Percentiles rank a stretch among this genome's conserved stretches.
Conservation (phyloP, 148 eudicot species). For the Persicaria tinctoria region DNA sequence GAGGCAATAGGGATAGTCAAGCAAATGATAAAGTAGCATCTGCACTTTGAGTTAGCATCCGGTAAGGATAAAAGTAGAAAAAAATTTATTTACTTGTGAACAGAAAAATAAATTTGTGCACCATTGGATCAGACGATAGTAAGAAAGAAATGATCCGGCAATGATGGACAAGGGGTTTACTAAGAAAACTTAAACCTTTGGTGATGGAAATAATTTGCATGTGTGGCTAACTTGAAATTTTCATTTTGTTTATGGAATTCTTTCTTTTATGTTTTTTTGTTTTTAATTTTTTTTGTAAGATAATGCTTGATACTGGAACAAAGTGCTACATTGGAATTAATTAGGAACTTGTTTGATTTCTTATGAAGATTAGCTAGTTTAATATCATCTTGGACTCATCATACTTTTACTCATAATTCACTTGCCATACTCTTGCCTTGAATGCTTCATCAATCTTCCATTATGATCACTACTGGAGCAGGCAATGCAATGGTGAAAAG, state of each 20-base stretch:
- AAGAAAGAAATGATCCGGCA: not conserved
- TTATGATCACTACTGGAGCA: constrained; percentile 17
- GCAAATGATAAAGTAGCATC: not conserved
- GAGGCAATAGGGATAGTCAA: not conserved
- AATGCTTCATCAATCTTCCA: constrained; percentile 18
- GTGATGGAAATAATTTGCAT: not conserved
- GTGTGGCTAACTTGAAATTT: not conserved
- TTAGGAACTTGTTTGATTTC: not conserved
- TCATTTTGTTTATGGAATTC: not conserved
- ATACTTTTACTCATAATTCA: not conserved
- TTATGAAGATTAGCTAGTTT: not conserved
- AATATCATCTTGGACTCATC: not conserved
- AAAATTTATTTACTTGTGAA: not conserved
- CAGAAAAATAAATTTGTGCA: not conserved
- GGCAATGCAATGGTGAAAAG: constrained; percentile 22
- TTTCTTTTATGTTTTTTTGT: not conserved
- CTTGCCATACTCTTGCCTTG: constrained; percentile 11
- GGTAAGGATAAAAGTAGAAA: not conserved
- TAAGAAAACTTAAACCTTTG: not conserved
- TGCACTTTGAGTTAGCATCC: not conserved
- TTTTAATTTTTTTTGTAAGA: not conserved
- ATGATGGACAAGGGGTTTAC: not conserved
- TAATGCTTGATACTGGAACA: not conserved
- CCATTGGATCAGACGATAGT: not conserved
- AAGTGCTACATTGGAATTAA: not conserved